Base-by-base conservation (phyloP, 805 yeast species). In the Nakazawaea molendinolei region DNA sequence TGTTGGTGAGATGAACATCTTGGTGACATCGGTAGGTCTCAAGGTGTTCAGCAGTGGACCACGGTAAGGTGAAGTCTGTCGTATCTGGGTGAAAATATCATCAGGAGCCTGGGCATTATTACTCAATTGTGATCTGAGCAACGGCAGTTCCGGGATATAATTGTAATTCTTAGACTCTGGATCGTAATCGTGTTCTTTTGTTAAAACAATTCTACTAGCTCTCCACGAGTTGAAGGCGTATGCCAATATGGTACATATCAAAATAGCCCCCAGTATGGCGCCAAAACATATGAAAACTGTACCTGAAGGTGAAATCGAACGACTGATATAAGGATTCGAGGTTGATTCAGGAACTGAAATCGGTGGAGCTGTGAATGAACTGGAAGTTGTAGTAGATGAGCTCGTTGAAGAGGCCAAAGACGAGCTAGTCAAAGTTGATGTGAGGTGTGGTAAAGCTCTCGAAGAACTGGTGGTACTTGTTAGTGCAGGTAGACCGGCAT, bases 251-350 rank as follows among this genome's bases (percentile, higher is more conserved):
- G 42, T 63, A 1, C 65, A 67, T 3, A 79, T 43, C 15, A 78
- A 55, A 4, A 82, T 59, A 25, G 74, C 76, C 0, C 79, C 84
- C 4, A 79, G 74, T 25, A 79, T 65, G 8, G 80, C 64, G 1
- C 94, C 95, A 28, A 85, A 81, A 0, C 84, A 81, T 34, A 86
- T 86, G 58, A 85, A 86, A 3, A 86, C 87, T 1, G 92, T 81
- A 1, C 95, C 95, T 31, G 73, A 67, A 1, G 87, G 85, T 31
- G 67, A 63, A 15, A 51, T 51, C 5, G 76, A 56, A 31, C 61
- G 56, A 45, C 69, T 57, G 14, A 86, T 64, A 48, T 69, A 77
- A 8, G 95, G 95, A 55, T 86, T 86, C 33, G 67, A 59, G 13
- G 46, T 47, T 27, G 73, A 65, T 2, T 79, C 61, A 0, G 95